phyloP scores from a whole-genome alignment of 129 eudicot species.

The Mikania micrantha region DNA sequence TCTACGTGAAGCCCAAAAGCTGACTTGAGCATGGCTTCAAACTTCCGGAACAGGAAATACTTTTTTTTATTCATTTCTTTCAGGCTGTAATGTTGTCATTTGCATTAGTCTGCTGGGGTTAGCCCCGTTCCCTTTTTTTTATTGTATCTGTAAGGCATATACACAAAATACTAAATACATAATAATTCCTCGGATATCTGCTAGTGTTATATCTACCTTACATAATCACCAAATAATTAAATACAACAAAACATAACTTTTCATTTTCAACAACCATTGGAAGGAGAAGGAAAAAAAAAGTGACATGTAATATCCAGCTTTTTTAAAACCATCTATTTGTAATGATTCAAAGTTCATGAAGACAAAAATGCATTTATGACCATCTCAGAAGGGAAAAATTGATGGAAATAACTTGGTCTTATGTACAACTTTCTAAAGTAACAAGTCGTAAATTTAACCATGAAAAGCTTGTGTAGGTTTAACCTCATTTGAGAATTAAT shows the following conservation, averaged over 20 bases:
- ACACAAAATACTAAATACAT: conserved; percentile 17
- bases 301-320: neutral
- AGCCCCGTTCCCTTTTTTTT: conserved; percentile 17
- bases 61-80: neutral
- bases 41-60: conserved; percentile 6
- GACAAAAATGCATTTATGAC: conserved; percentile 18
- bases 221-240: conserved; percentile 1
- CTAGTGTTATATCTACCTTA: conserved; percentile 11
- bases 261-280: neutral
- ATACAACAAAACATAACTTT: conserved; percentile 1
- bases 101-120: conserved; percentile 18
- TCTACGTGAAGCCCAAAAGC: conserved; percentile 11
- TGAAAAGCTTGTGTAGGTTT: conserved; percentile 16
- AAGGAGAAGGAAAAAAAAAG: neutral
- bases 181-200: conserved; percentile 9
- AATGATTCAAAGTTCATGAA: conserved; percentile 8
- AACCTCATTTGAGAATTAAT: conserved; percentile 17
- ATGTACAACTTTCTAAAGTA: conserved; percentile 26
- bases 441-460: conserved; percentile 10
- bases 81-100: conserved; percentile 20
- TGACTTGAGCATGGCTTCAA: conserved; percentile 6
- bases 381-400: conserved; percentile 10
- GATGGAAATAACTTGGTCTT: conserved; percentile 17
- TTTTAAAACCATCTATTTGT: conserved; percentile 15
- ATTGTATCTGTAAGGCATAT: conserved; percentile 13